Conservation (phyloP, 441 rosid genomes). For the Erodium chrysanthum region DNA sequence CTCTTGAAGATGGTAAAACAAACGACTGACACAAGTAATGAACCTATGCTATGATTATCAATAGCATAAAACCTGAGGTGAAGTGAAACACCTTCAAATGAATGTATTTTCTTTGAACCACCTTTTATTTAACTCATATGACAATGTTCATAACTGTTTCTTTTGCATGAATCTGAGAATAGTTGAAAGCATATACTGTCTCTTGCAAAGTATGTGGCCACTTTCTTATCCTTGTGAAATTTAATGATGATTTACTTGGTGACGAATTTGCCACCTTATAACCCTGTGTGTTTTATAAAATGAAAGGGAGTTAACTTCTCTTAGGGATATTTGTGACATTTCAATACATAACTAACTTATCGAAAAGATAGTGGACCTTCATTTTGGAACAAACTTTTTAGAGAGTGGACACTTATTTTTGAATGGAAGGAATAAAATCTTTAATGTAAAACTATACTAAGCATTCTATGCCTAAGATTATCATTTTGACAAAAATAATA, state of each 20-base stretch:
- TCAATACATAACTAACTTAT: too few relatives aligned
- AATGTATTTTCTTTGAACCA: neutral
- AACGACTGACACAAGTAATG: neutral
- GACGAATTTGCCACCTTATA: too few relatives aligned
- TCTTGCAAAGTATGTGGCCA: too few relatives aligned
- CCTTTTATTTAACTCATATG: neutral
- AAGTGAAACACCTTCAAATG: neutral
- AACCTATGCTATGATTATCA: neutral
- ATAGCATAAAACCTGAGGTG: neutral
- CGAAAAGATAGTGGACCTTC: too few relatives aligned
- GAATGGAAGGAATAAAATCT: neutral
- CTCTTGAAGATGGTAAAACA: neutral
- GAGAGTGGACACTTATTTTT: too few relatives aligned
- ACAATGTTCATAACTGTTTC: neutral
- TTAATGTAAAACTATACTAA: neutral
- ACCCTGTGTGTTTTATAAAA: too few relatives aligned
- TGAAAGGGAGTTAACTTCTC: too few relatives aligned
- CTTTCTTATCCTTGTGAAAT: too few relatives aligned
- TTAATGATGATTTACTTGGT: too few relatives aligned
- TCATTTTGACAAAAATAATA: neutral
- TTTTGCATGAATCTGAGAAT: neutral
- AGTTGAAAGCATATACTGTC: too few relatives aligned
- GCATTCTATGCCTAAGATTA: neutral
- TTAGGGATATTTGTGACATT: too few relatives aligned
- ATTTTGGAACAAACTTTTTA: too few relatives aligned